phyloP scores from a whole-genome alignment of 2,329 filamentous ascomycete genomes.

The Verticillium nonalfalfae region DNA sequence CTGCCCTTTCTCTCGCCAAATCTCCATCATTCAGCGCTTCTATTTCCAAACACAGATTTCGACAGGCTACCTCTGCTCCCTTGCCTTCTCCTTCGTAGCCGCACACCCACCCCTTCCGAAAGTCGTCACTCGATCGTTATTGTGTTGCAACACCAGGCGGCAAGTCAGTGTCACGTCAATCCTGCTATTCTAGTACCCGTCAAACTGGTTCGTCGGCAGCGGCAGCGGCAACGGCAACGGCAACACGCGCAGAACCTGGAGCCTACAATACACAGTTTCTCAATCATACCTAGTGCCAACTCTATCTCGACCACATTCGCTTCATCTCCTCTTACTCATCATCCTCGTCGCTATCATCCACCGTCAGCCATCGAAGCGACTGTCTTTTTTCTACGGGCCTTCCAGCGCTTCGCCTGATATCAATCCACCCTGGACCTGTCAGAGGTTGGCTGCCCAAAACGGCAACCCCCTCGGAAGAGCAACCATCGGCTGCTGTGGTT shows the following conservation, averaged over 20 bases:
- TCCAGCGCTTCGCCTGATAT: background rate
- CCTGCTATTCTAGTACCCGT: background rate
- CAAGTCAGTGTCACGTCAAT: background rate
- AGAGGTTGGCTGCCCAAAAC: background rate
- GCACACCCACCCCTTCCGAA: background rate
- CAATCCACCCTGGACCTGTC: background rate
- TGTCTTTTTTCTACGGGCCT: background rate
- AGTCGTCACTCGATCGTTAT: background rate
- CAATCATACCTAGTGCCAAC: background rate
- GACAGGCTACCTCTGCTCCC: background rate
- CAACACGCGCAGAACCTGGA: background rate
- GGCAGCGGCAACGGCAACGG: background rate
- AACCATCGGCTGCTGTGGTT: background rate
- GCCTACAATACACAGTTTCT: background rate
- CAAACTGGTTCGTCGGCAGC: background rate
- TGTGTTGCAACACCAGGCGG: background rate
- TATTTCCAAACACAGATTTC: background rate
- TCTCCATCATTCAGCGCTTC: background rate
- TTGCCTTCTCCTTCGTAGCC: background rate
- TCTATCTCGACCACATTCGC: background rate
- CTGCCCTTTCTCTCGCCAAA: background rate
- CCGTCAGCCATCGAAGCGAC: background rate
- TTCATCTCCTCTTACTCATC: too few species aligned
- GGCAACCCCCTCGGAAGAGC: background rate
- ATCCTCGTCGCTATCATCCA: too few species aligned